Evolutionary conservation across 768 basidiomycete species (phyloP).

Genomic region (Tricholoma furcatifolium): DNA sequence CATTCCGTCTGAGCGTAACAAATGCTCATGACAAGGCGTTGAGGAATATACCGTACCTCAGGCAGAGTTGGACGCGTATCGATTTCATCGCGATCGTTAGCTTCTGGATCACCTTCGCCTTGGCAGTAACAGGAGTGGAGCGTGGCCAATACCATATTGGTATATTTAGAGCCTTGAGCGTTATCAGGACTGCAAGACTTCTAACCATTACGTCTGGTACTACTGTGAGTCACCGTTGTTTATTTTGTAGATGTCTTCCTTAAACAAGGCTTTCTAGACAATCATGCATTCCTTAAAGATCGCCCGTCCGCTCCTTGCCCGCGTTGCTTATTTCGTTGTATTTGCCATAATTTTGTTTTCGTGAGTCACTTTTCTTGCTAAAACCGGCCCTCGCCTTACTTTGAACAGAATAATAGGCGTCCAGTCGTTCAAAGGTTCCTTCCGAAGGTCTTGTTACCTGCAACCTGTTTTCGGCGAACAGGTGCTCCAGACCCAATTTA

Average conservation of each 20-base stretch:
- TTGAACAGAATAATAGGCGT: conserved; percentile 80
- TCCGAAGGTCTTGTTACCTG: conserved; percentile 63
- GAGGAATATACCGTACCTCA: conserved; percentile 79
- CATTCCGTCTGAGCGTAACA: conserved; percentile 61
- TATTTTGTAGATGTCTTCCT: not conserved
- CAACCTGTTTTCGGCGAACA: conserved; percentile 52
- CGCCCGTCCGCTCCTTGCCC: conserved; percentile 84
- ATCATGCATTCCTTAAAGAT: conserved; percentile 93
- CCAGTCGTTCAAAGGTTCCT: conserved; percentile 87
- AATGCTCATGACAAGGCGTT: conserved; percentile 54
- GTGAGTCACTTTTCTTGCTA: conserved; percentile 38
- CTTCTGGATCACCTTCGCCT: conserved; percentile 83
- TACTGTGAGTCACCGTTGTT: conserved; percentile 51
- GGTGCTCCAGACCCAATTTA: conserved; percentile 32
- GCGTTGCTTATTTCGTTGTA: conserved; percentile 87
- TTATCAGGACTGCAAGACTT: conserved; percentile 78
- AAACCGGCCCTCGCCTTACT: not conserved
- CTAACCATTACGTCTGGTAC: conserved; percentile 91
- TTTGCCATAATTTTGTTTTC: conserved; percentile 90
- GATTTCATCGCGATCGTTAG: conserved; percentile 83
- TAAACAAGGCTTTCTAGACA: conserved; percentile 34
- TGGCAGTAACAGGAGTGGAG: conserved; percentile 72
- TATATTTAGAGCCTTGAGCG: conserved; percentile 85
- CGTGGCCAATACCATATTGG: conserved; percentile 71
- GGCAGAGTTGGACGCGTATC: conserved; percentile 91